Base-by-base conservation (phyloP, 805 yeast genomes). In the Wickerhamomyces sydowiorum region DNA sequence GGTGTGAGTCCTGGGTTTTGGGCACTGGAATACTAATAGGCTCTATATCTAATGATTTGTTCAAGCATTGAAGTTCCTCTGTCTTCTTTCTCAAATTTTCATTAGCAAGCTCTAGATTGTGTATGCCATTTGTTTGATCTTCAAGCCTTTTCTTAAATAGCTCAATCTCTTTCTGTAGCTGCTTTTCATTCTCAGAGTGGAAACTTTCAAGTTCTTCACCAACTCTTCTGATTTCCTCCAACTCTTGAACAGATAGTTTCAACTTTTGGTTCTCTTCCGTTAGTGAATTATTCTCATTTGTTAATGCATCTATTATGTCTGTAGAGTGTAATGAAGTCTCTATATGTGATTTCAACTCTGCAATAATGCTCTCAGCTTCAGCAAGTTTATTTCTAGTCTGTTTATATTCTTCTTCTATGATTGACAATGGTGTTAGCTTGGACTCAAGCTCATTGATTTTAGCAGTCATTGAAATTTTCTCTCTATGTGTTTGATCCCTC, bases 171-270 rank as follows among this genome's bases (percentile, higher is more conserved):
- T 50, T 42, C 13, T 63, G 60, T 13, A 78, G 57, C 21, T 75
- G 76, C 4, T 46, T 43, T 44, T 77, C 80, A 1, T 73, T 60
- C 14, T 63, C 66, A 2, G 52, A 20, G 40, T 72, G 76, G 23
- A 61, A 56, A 17, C 63, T 67, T 39, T 75, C 79, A 28, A 78
- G 52, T 37, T 74, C 75, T 33, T 60, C 65, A 41, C 78, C 78
- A 13, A 80, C 53, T 24, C 66, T 69, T 42, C 72, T 73, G 25
- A 80, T 49, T 43, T 75, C 79, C 32, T 70, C 73, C 19, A 76
- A 54, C 31, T 75, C 80, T 1, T 60, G 52, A 0, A 80, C 53
- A 2, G 73, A 66, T 4, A 47, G 44, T 21, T 62, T 57, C n/a
- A 76, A 52, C 3, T 45, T 42, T 0, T 44, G 37, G 3, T 76